Evolutionary conservation across 1,284 basidiomycete species (phyloP), one percentile per base, ranked within the genome.

Genomic region (Porodaedalea pini): DNA sequence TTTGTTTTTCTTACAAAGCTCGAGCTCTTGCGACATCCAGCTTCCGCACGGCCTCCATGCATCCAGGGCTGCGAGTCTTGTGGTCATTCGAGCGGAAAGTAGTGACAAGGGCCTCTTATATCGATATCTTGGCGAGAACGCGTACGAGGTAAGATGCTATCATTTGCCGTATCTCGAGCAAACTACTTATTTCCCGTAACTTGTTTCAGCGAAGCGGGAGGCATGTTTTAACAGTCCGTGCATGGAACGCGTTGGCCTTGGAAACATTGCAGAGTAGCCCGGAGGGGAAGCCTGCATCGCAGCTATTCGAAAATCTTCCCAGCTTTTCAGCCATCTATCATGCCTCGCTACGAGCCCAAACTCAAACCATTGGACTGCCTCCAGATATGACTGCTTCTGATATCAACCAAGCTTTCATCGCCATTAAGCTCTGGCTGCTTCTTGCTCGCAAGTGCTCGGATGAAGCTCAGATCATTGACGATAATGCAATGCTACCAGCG

Each of bases 341-440:
- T 62, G 66, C 68, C 17, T 71, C 77, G 2, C 69, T 88, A 54
- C 70, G 72, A 62, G 64, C 51, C 75, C 61, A 60, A 19, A 65
- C 71, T 13, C 72, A 73, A 37, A 67, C 67, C 8, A 71, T 70
- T 4, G 65, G 67, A 15, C 66, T 62, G 23, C 66, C 68, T 11
- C 61, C 70, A 15, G 76, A 79, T 43, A 66, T 73, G 17, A 76
- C 76, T 2, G 77, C 79, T 43, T 74, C 75, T 0, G 83, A 85
- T 60, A 75, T 88, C 54, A 86, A 86, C 65, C 79, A 84, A 63
- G 83, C 82, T 2, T 86, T 84, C 63, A 77, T 82, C 29, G 75
- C 83, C 1, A 78, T 88, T 63, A 88, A 86, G 65, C 69, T 87
- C 2, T 89, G 86, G 86, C 67, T 88, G 8, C 68, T 88, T 57